phyloP scores from a whole-genome alignment of 1,284 basidiomycete genomes.

The Phlebopus sp. region DNA sequence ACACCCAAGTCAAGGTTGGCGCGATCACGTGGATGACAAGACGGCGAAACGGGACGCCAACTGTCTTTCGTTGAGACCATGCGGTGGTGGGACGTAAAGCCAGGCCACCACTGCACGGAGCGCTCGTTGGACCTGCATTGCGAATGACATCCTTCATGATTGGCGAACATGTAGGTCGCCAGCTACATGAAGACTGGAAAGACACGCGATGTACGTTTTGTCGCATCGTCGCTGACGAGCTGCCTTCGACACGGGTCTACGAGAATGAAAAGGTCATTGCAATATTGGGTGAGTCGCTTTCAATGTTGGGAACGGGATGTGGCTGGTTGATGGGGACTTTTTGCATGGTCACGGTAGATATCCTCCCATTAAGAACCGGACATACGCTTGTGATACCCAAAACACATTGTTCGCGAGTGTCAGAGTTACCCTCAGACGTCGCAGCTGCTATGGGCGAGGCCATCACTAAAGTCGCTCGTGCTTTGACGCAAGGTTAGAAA shows the following conservation, averaged over 20 bases:
- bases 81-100: not conserved
- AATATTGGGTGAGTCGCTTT: slow-evolving; percentile 51
- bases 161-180: slow-evolving; percentile 52
- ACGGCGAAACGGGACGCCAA: too few species aligned
- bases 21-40: too few species aligned
- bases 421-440: slow-evolving; percentile 61
- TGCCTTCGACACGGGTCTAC: slow-evolving; percentile 50
- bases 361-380: slow-evolving; percentile 64
- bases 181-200: slow-evolving; percentile 44
- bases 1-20: too few species aligned
- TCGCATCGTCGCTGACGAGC: slow-evolving; percentile 50
- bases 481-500: slow-evolving; percentile 54
- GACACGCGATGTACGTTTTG: slow-evolving; percentile 58
- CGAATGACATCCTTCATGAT: slow-evolving; percentile 73
- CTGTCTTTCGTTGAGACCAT: not conserved
- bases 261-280: slow-evolving; percentile 68
- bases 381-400: slow-evolving; percentile 72
- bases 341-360: too few species aligned
- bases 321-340: not conserved
- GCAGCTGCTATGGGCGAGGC: slow-evolving; percentile 58
- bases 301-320: not conserved
- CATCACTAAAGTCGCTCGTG: slow-evolving; percentile 59
- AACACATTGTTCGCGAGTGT: slow-evolving; percentile 54
- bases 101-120: not conserved
- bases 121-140: not conserved